Percentiles rank a stretch among this genome's conserved stretches.
Evolutionary conservation across 345 rosid species (phyloP).

Genomic region (Turnera subulata): DNA sequence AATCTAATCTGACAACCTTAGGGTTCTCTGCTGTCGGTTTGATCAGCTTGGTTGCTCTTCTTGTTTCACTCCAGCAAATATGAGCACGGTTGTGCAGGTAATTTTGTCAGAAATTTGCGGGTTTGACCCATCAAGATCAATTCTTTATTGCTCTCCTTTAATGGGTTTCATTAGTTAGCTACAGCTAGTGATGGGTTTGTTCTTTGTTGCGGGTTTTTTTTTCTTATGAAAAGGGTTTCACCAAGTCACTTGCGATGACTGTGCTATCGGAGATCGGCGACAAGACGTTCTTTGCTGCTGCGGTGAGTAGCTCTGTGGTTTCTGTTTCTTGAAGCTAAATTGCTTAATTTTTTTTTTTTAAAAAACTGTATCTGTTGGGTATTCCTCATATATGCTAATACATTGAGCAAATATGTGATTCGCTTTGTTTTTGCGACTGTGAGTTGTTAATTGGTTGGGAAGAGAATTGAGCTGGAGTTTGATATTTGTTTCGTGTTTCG

Average conservation of each 20-base stretch:
- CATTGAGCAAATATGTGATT: too few species aligned
- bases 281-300: constrained; percentile 97
- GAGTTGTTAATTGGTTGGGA: too few species aligned
- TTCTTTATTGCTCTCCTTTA: not conserved
- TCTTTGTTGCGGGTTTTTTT: constrained; percentile 4
- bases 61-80: constrained; percentile 17
- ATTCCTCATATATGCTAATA: too few species aligned
- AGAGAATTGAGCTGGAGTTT: too few species aligned
- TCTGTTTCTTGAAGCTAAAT: not conserved
- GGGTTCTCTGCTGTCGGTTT: not conserved
- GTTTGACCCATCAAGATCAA: not conserved
- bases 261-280: constrained; percentile 97
- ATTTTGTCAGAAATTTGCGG: not conserved
- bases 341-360: not conserved
- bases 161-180: not conserved
- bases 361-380: too few species aligned
- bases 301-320: constrained; percentile 35
- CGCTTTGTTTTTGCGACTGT: too few species aligned
- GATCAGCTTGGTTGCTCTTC: not conserved
- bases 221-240: constrained; percentile 71
- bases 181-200: not conserved
- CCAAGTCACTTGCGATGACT: constrained; percentile 96
- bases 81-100: constrained; percentile 70
- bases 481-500: too few species aligned
- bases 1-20: not conserved